Base-by-base conservation (phyloP, 2,329 filamentous ascomycete genomes). In the Cladosporium sp. region DNA sequence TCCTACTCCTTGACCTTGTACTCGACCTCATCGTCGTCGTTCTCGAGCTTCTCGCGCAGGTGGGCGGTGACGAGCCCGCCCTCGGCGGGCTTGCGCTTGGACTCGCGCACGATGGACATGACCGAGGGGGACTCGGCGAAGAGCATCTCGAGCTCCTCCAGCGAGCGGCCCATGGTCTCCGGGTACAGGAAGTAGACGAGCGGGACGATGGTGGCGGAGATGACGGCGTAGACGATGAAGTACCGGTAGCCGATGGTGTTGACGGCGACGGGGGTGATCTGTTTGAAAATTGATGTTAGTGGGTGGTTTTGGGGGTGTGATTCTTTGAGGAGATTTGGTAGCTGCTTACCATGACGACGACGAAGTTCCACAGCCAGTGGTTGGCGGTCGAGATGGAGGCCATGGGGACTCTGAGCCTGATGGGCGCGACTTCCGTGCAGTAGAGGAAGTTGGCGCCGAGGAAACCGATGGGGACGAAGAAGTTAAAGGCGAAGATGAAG, bases 121-220 rank as follows among this genome's bases (percentile, higher is more conserved):
- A 48, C 40, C 2, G 45, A 17, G 36, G 45, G 45, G n/a, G 37
- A 22, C 37, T 48, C 45, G 45, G 61, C 61, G 54, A 71, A 72
- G 55, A 70, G 54, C 49, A 66, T 61, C 52, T 71, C 70, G 27
- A 72, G 61, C 20, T 71, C 69, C 43, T 72, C 70, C 8, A 71
- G 59, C 1, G 64, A 65, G 56, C 71, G 70, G 19, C 63, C 57
- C 36, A 62, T 64, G 11, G 68, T 72, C 58, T 72, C 70, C 3
- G 61, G 68, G 52, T 71, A 75, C 5, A 69, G 71, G 47, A 76
- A 65, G 57, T 62, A 77, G 51, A 73, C 72, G 13, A 47, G 37
- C 17, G 45, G 45, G 7, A 48, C 37, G 19, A 48, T 48, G 27
- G 30, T 41, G 45, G 45, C 45, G 27, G 40, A 51, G 40, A 44